Conservation (phyloP, 2,329 filamentous ascomycete species). For the Teratosphaeria destructans region DNA sequence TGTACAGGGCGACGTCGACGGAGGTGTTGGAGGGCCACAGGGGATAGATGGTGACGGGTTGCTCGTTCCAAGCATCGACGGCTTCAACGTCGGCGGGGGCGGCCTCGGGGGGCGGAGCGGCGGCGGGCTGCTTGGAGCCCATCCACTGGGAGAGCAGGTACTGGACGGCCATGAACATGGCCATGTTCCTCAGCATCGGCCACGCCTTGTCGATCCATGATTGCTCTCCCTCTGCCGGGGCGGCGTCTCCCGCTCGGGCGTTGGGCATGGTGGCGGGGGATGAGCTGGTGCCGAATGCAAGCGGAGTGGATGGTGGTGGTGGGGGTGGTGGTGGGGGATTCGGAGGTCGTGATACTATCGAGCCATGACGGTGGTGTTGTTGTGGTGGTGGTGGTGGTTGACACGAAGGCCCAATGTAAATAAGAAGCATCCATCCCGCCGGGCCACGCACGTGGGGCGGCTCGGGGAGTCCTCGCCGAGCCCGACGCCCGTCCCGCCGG, state of each 20-base stretch:
- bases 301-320: neutral
- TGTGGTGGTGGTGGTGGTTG: neutral
- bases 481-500: neutral
- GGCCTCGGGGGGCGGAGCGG: constrained; percentile 9
- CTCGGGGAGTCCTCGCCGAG: neutral
- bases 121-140: constrained; percentile 21
- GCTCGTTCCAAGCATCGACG: constrained; percentile 43
- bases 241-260: constrained; percentile 1
- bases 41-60: constrained; percentile 66
- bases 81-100: constrained; percentile 8
- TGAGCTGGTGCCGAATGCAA: neutral
- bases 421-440: neutral
- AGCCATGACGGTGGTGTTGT: neutral
- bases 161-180: constrained; percentile 50
- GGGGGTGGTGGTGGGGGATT: neutral
- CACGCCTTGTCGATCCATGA: constrained; percentile 18
- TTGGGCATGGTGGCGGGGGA: constrained; percentile 3
- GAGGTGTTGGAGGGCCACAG: constrained; percentile 75
- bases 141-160: constrained; percentile 48
- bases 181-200: constrained; percentile 42
- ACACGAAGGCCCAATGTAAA: neutral
- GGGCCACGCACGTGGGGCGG: neutral
- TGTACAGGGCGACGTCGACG: constrained; percentile 75
- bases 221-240: neutral
- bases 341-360: neutral